A percentile compares a stretch with the other conserved stretches of the same genome.
Conservation (phyloP, 225 moss, liverwort and hornwort species). For the Anthoceros angustus region DNA sequence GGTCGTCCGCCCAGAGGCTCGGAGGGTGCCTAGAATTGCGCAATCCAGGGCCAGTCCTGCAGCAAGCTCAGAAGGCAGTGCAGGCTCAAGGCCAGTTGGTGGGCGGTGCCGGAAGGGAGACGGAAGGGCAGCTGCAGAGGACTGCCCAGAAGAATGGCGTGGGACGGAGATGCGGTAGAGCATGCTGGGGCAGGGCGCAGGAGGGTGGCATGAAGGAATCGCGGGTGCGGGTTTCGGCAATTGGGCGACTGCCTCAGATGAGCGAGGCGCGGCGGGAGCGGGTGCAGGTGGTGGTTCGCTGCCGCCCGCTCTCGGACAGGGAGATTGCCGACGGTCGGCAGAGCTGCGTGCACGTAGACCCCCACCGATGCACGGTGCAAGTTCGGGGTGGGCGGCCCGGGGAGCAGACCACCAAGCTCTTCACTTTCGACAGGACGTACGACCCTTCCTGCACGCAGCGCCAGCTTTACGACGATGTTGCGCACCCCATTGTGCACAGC, state of each 20-base stretch:
- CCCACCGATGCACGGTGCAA: constrained; percentile 40
- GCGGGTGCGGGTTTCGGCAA: not conserved
- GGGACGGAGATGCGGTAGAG: not conserved
- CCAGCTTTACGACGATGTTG: constrained; percentile 79
- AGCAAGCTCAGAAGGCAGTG: too few relatives aligned
- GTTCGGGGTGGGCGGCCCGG: constrained; percentile 14
- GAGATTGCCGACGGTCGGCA: constrained; percentile 49
- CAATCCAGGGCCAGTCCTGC: too few relatives aligned
- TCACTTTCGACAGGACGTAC: constrained; percentile 91
- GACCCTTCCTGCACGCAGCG: constrained; percentile 60
- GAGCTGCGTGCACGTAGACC: constrained; percentile 61
- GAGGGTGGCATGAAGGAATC: not conserved
- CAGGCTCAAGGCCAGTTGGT: too few relatives aligned
- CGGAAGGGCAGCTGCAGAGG: too few relatives aligned
- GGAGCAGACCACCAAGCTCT: constrained; percentile 40
- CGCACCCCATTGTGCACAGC: constrained; percentile 91
- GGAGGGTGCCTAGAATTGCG: too few relatives aligned
- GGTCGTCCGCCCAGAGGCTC: too few relatives aligned
- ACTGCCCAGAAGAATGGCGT: not conserved
- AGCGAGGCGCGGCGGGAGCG: constrained; percentile 41
- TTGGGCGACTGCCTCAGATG: not conserved
- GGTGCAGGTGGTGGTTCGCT: constrained; percentile 93
- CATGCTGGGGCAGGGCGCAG: not conserved
- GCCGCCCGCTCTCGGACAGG: constrained; percentile 58
- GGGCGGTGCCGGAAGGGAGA: too few relatives aligned